phyloP scores from a whole-genome alignment of 148 eudicot genomes.

The Camellia japonica region DNA sequence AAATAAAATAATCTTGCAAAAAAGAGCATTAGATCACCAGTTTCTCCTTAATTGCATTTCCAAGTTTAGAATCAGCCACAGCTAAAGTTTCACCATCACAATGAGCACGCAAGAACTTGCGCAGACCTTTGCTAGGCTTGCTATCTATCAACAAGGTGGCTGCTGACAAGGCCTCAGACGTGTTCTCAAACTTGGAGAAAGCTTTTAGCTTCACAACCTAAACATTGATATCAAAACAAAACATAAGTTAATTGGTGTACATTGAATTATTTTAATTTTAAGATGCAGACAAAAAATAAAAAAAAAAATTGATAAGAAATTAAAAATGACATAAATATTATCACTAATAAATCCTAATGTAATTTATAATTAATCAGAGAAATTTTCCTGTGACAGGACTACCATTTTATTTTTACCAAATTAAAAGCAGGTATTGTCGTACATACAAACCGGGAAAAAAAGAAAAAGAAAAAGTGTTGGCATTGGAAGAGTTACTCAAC shows the following conservation, averaged over 20 bases:
- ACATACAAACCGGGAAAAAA: background rate
- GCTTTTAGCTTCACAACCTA: conserved; percentile 91
- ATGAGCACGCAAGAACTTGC: conserved; percentile 79
- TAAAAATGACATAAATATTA: background rate
- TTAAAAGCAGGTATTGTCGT: background rate
- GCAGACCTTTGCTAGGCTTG: conserved; percentile 85
- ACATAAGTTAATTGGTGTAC: background rate
- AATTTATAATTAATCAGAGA: background rate
- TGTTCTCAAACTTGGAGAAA: conserved; percentile 92
- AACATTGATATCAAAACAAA: conserved; percentile 9
- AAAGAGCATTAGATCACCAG: conserved; percentile 42
- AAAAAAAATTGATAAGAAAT: no score
- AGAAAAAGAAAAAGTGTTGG: background rate
- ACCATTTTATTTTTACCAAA: background rate
- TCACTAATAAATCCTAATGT: background rate
- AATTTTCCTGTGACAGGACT: background rate
- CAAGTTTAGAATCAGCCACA: conserved; percentile 94
- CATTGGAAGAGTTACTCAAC: background rate
- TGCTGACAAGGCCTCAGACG: conserved; percentile 77
- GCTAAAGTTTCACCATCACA: conserved; percentile 81
- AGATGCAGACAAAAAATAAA: background rate
- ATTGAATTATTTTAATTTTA: background rate
- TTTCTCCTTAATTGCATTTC: conserved; percentile 86
- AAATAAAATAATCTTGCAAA: background rate
- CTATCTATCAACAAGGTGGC: conserved; percentile 73